These are phyloP conservation scores for Leptographium flavum DNA, from an alignment of 2,329 filamentous ascomycete genomes.

Conservation along the genomic window DNA sequence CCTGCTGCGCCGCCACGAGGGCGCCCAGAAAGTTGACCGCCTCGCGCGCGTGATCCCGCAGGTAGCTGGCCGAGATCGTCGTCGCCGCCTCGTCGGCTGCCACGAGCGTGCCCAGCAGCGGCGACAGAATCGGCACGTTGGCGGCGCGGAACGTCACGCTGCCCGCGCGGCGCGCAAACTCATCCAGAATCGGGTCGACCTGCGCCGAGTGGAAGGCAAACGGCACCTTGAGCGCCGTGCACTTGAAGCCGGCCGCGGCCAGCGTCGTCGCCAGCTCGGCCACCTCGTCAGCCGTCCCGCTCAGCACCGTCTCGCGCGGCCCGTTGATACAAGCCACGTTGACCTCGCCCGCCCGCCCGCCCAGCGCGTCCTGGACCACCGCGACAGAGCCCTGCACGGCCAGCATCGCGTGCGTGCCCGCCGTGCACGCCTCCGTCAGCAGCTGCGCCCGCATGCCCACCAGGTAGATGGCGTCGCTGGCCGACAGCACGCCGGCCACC, in stretches of 20 bases:
- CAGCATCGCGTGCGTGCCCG: slow-evolving; percentile 49
- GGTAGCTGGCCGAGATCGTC: slow-evolving; percentile 45
- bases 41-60: slow-evolving; percentile 50
- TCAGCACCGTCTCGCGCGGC: slow-evolving; percentile 60
- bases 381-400: slow-evolving; percentile 33
- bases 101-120: slow-evolving; percentile 49
- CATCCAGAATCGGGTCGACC: slow-evolving; percentile 39
- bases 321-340: slow-evolving; percentile 63
- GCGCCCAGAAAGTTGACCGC: slow-evolving; percentile 55
- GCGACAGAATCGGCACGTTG: slow-evolving; percentile 49
- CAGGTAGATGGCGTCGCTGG: slow-evolving; percentile 56
- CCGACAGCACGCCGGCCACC: slow-evolving; percentile 55
- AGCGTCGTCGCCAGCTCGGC: slow-evolving; percentile 26
- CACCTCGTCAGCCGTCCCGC: slow-evolving; percentile 27
- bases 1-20: slow-evolving; percentile 41
- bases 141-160: slow-evolving; percentile 28
- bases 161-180: slow-evolving; percentile 35
- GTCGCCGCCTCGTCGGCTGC: slow-evolving; percentile 23
- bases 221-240: slow-evolving; percentile 31
- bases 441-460: slow-evolving; percentile 54
- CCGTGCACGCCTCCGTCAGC: slow-evolving; percentile 48
- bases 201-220: slow-evolving; percentile 41
- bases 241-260: slow-evolving; percentile 23
- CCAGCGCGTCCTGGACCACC: slow-evolving; percentile 36
- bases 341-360: slow-evolving; percentile 22